Base-by-base conservation (phyloP, 1,284 basidiomycete genomes). In the Cronartium quercuum region DNA sequence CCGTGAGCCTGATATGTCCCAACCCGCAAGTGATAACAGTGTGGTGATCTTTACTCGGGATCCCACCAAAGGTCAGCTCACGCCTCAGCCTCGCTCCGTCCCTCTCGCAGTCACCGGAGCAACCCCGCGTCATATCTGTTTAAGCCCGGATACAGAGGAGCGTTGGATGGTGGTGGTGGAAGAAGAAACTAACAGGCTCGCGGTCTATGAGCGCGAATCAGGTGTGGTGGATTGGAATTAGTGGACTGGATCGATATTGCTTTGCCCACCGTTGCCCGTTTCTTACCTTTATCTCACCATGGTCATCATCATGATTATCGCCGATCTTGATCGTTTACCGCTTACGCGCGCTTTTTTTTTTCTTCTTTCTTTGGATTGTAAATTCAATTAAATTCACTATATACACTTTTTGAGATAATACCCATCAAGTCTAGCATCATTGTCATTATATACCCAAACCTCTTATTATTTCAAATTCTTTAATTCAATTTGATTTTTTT, bases 1-100 rank as follows among this genome's bases (percentile, higher is more conserved):
- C 38, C 69, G 69, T n/a, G 62, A 73, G 51, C 64, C 69, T 15
- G 69, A 73, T 55, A 55, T 65, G 38, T 41, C 24, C 37, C 64
- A 65, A 29, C 69, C 69, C 6, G 29, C 29, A 24, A 24, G 44
- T 10, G 69, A 73, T 21, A 73, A 73, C 47, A 65, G 62, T 34
- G 65, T 73, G 5, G 60, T 73, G 12, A 40, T 64, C 18, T 73
- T 73, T n/a, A 15, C 6, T 6, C 2, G 69, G 29, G 62, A 73
- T 55, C 13, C 38, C 12, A 34, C 62, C 29, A 65, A 24, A 21
- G 69, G 69, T n/a, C 15, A 63, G 12, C 24, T 70, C 15, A 18
- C 15, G 24, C 15, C 6, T 3, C 15, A 41, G 29, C 61, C 69
- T 2, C 7, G 4, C 1, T 37, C n/a, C n/a, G 64, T 65, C 38